Conservation (phyloP, 177 flowering plant genomes). For the Vitis hybrid region DNA sequence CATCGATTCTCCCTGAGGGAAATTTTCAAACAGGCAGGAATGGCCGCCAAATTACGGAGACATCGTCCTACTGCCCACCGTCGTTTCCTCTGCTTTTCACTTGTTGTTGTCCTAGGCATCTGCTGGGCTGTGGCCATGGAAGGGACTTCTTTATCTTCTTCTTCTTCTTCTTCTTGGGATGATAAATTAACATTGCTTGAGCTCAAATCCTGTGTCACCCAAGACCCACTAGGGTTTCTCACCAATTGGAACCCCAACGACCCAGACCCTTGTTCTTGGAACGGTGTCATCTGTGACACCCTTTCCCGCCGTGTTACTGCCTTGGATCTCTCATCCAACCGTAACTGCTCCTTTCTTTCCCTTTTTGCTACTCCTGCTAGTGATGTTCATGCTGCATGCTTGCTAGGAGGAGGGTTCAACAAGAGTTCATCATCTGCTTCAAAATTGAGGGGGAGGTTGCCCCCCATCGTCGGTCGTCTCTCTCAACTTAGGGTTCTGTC, state of each 20-base stretch:
- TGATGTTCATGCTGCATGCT: not conserved
- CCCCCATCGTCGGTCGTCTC: not conserved
- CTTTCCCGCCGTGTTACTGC: constrained; percentile 1
- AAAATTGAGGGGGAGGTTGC: not conserved
- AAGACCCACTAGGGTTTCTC: not conserved
- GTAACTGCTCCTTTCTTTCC: not conserved
- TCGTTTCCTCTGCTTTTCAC: not conserved
- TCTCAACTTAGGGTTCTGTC: not conserved
- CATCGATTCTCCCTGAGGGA: too few relatives aligned
- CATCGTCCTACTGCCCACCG: too few relatives aligned
- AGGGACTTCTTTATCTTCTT: not conserved
- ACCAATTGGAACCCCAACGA: not conserved
- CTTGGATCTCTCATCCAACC: not conserved
- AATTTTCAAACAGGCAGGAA: not conserved
- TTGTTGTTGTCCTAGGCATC: too few relatives aligned
- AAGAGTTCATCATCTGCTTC: not conserved
- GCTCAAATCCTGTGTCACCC: not conserved
- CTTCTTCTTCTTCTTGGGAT: not conserved
- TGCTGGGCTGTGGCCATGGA: not conserved
- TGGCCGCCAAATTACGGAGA: not conserved
- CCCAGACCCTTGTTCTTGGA: not conserved
- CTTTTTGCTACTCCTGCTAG: not conserved
- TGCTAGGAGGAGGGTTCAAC: not conserved
- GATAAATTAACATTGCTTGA: not conserved
- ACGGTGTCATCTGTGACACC: not conserved